Percentiles rank a stretch among this genome's conserved stretches.
phyloP scores from a whole-genome alignment of 495 filamentous ascomycete species.

The Penicillium simplicissimum region DNA sequence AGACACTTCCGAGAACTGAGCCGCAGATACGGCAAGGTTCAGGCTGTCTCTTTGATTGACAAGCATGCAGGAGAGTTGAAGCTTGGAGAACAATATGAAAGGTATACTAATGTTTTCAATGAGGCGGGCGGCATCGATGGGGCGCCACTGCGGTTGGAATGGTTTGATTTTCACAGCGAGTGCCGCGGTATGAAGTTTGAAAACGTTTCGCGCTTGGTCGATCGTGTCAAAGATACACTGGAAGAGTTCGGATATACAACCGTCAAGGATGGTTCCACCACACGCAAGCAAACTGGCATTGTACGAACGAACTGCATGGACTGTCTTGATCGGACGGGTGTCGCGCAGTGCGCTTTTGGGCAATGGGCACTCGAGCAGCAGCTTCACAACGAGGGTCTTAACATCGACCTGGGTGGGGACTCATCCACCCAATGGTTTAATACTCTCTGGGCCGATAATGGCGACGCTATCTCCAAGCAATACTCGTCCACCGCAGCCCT shows the following conservation, averaged over 20 bases:
- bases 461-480: conserved; percentile 58
- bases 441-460: conserved; percentile 93
- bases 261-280: conserved; percentile 50
- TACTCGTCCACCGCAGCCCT: conserved; percentile 90
- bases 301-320: conserved; percentile 97
- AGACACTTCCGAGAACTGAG: conserved; percentile 72
- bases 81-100: conserved; percentile 75
- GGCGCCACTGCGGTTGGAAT: conserved; percentile 69
- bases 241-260: conserved; percentile 66
- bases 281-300: conserved; percentile 67
- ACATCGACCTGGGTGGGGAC: conserved; percentile 66
- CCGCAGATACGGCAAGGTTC: conserved; percentile 69
- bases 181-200: conserved; percentile 98
- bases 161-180: conserved; percentile 92
- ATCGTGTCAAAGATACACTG: conserved; percentile 63
- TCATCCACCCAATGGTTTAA: conserved; percentile 89
- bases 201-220: conserved; percentile 77
- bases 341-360: conserved; percentile 85
- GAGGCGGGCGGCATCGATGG: conserved; percentile 56
- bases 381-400: conserved; percentile 70
- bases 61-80: conserved; percentile 77
- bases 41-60: conserved; percentile 83
- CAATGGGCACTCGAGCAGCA: conserved; percentile 75
- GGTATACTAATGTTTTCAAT: conserved; percentile 62
- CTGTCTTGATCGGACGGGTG: conserved; percentile 90